phyloP scores from a whole-genome alignment of 2,329 filamentous ascomycete genomes.

The Periconia macrospinosa region DNA sequence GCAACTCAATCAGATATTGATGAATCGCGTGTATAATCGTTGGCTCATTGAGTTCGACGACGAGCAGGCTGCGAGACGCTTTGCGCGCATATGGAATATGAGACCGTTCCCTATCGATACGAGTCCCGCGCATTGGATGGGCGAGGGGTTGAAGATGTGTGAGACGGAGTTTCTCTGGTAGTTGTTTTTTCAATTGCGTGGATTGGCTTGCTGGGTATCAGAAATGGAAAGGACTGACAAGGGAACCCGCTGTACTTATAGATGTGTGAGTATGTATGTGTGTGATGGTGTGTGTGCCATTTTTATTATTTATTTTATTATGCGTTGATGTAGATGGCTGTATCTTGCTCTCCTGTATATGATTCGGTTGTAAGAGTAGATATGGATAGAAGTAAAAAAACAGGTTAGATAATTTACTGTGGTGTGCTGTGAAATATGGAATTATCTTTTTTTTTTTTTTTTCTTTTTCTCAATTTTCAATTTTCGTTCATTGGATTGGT shows the following conservation, averaged over 20 bases:
- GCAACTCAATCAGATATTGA: constrained; percentile 28
- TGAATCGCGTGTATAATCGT: constrained; percentile 44
- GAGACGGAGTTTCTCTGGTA: constrained; percentile 56
- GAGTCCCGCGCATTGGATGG: constrained; percentile 26
- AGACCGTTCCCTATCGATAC: constrained; percentile 43
- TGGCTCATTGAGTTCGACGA: constrained; percentile 61
- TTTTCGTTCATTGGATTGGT: too few species aligned
- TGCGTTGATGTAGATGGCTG: neutral
- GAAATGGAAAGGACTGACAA: too few species aligned
- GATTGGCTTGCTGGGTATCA: too few species aligned
- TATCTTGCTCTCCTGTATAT: too few species aligned
- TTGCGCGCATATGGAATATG: constrained; percentile 57
- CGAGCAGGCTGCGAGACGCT: constrained; percentile 57
- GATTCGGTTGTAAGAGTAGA: too few species aligned
- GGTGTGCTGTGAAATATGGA: too few species aligned
- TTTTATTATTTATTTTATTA: neutral
- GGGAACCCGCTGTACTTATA: too few species aligned
- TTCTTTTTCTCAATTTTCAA: too few species aligned
- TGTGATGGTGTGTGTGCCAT: neutral
- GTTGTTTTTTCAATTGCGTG: neutral
- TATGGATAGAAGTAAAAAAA: neutral
- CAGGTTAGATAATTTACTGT: too few species aligned
- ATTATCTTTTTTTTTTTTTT: too few species aligned
- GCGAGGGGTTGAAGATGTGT: constrained; percentile 45
- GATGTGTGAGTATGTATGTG: neutral